Base-by-base conservation (phyloP, 495 filamentous ascomycete genomes). In the Penicillium verhagenii region DNA sequence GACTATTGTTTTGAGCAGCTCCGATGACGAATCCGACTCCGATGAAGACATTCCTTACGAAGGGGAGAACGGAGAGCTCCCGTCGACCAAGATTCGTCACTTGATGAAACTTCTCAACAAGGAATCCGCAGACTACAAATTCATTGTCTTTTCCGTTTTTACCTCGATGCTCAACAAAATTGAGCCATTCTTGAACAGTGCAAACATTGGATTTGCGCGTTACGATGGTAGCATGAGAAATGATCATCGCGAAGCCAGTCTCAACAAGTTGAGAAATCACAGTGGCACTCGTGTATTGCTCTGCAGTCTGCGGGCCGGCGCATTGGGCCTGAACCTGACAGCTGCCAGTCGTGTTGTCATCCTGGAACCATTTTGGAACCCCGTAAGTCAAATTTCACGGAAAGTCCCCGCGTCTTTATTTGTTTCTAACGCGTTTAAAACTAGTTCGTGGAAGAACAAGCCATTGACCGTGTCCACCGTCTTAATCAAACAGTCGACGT, bases 351-450 rank as follows among this genome's bases (percentile, higher is more conserved):
- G 94, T 31, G 94, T 98, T 8, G 83, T 98, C 35, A 97, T 98
- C 64, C 74, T 98, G 26, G 94, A 98, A 66, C 94, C 94, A 0
- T 98, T 97, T 71, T 98, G 94, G 94, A 98, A 98, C 72, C 89
- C 94, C 43, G 85, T 88, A 79, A 71, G 84, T 78, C 35, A 21
- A 52, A 10, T n/a, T 4, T 29, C 28, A 8, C 19, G 24, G 20
- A n/a, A 47, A 16, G n/a, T n/a, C n/a, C n/a, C n/a, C n/a, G n/a
- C n/a, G n/a, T 25, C 10, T 18, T 46, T 21, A 31, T 40, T 13
- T 39, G 25, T 53, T 53, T 25, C 70, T 71, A 63, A 76, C 52
- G 1, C 28, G 54, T 8, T 57, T 9, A 9, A 44, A 48, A 31
- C 21, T 49, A 88, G 75, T 98, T 98, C 60, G 89, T 97, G 23